Conservation (phyloP, 768 basidiomycete species). For the Lactifluus hygrophoroides region DNA sequence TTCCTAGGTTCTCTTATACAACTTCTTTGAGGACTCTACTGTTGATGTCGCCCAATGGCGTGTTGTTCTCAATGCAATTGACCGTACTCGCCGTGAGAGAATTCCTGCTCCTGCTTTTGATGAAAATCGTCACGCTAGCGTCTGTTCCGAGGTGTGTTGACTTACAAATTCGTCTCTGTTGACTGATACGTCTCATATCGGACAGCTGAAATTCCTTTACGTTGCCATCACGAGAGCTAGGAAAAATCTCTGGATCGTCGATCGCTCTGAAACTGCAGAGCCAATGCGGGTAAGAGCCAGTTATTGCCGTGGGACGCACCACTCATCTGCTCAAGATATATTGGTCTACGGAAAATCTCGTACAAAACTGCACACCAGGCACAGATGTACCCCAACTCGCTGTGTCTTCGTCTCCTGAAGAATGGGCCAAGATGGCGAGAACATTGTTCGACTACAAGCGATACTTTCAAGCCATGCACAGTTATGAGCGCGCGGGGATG, state of each 20-base stretch:
- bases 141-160: conserved; percentile 15
- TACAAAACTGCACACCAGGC: conserved; percentile 42
- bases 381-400: conserved; percentile 47
- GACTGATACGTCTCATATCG: not conserved
- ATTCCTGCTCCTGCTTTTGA: conserved; percentile 40
- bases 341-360: conserved; percentile 39
- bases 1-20: conserved; percentile 51
- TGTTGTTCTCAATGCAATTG: conserved; percentile 37
- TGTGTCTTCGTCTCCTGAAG: conserved; percentile 40
- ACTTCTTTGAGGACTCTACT: conserved; percentile 58
- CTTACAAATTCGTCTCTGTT: not conserved
- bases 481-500: conserved; percentile 41
- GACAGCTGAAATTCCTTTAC: conserved; percentile 52
- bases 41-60: conserved; percentile 47
- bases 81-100: conserved; percentile 17
- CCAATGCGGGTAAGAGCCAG: conserved; percentile 45
- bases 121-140: conserved; percentile 35
- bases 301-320: not conserved
- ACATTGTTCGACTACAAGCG: conserved; percentile 36
- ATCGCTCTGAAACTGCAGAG: conserved; percentile 47
- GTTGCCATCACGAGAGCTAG: conserved; percentile 60
- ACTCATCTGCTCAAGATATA: conserved; percentile 32
- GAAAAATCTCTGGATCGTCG: conserved; percentile 60
- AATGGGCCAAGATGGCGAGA: conserved; percentile 37
- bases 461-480: conserved; percentile 47